Evolutionary conservation across 2,329 filamentous ascomycete species (phyloP), one percentile per base, ranked within the genome.

Genomic region (Neurospora crassa): DNA sequence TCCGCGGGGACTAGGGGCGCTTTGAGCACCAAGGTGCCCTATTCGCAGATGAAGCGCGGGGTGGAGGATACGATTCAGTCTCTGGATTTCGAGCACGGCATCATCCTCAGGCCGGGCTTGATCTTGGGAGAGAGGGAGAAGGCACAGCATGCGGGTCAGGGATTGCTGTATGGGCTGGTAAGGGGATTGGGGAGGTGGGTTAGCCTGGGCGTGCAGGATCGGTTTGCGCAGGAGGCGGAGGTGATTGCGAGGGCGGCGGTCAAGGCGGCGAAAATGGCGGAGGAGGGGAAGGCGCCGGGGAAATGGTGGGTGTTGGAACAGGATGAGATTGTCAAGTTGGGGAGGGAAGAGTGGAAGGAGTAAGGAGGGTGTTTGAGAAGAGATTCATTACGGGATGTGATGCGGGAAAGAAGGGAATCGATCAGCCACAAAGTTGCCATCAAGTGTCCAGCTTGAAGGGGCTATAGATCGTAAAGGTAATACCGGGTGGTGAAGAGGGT

Each of bases 11-110:
- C 82, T 1, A 80, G 84, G 24, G 78, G 82, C 16, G 37, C 85
- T 47, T 40, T 82, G 41, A 68, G 75, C 63, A 68, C 81, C 80
- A 69, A 84, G 83, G n/a, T 87, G 79, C 82, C 84, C 77, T 81
- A 86, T 81, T 73, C 88, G 82, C 74, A 84, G 80, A 96, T 97
- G 92, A 97, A 97, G 84, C 89, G 88, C 34, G 92, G 96, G 76
- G 88, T 97, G 53, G 95, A 98, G 80, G 91, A 96, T 42, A 84
- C 89, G 18, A 86, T 97, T 72, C 87, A 88, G 79, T 87, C 82
- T 59, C 81, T 95, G 4, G 90, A 83, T 5, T 97, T 97, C 78
- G 91, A 94, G 68, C 89, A 92, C 74, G 90, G 90, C 5, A 87
- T 97, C 70, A 90, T 97, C 70, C 68, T 91, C 29, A 81, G 89